phyloP scores from a whole-genome alignment of 352 stramenopile genomes.

The Thalassiosira mediterranea region DNA sequence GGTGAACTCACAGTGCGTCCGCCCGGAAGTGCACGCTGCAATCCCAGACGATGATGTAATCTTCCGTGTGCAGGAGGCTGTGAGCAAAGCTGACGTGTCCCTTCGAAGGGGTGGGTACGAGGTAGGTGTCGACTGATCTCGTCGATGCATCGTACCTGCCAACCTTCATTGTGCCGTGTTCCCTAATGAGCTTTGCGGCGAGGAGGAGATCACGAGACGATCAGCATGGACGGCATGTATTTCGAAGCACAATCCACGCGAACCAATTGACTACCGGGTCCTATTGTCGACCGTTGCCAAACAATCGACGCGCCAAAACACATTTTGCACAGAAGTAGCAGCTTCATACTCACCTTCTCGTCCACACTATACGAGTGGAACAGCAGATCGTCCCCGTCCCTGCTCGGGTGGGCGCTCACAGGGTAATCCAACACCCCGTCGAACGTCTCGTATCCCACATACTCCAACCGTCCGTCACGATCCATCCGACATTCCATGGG shows the following conservation, averaged over 20 bases:
- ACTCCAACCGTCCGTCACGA: constrained; percentile 46
- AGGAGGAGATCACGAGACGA: too few species aligned
- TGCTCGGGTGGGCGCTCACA: constrained; percentile 43
- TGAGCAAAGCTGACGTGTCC: constrained; percentile 44
- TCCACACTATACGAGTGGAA: constrained; percentile 57
- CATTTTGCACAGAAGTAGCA: too few species aligned
- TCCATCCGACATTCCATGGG: constrained; percentile 53
- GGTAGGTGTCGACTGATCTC: constrained; percentile 30
- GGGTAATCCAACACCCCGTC: constrained; percentile 47
- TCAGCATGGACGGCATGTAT: too few species aligned
- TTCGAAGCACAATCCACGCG: too few species aligned
- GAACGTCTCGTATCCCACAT: constrained; percentile 46
- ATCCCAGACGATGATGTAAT: constrained; percentile 54
- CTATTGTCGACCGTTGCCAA: too few species aligned
- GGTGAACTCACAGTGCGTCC: constrained; percentile 18
- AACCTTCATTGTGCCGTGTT: constrained; percentile 45
- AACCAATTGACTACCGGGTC: too few species aligned
- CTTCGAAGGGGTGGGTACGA: constrained; percentile 39
- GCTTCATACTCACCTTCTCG: constrained; percentile 20
- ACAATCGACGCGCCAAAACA: too few species aligned
- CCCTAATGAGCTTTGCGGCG: constrained; percentile 23
- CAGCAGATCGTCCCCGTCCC: constrained; percentile 40
- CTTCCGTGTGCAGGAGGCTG: constrained; percentile 34
- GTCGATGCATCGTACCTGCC: constrained; percentile 20
- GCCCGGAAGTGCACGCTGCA: constrained; percentile 49